Conservation (phyloP, 208 protist genomes). For the Crithidia bombi region DNA sequence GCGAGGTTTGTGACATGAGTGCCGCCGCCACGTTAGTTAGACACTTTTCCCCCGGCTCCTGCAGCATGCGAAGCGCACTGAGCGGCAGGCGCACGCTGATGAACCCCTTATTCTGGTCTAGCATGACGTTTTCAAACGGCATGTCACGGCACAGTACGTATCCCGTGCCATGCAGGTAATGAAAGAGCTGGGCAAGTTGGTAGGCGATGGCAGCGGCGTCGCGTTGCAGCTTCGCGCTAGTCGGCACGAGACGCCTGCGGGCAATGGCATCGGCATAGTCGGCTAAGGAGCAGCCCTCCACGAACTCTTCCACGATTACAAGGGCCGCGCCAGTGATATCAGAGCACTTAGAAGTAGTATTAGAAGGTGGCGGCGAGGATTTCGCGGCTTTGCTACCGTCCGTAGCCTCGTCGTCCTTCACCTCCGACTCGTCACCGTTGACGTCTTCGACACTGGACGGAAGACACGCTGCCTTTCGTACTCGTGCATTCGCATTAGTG, state of each 20-base stretch:
- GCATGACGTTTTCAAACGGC: constrained; percentile 7
- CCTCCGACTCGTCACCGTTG: background rate
- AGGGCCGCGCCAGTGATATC: constrained; percentile 1
- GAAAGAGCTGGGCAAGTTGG: constrained; percentile 23
- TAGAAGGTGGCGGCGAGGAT: background rate
- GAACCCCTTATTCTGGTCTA: constrained; percentile 21
- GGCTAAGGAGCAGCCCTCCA: constrained; percentile 29
- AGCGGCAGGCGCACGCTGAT: constrained; percentile 31
- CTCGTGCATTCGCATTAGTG: background rate
- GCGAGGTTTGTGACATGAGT: background rate
- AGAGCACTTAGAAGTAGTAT: background rate
- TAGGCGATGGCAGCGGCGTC: constrained; percentile 19
- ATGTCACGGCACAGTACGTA: constrained; percentile 22
- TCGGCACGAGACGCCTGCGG: background rate
- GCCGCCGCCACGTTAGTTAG: background rate
- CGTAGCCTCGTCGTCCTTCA: background rate
- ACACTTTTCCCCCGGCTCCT: background rate
- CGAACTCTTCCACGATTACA: constrained; percentile 27
- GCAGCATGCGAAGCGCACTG: constrained; percentile 1
- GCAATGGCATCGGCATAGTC: constrained; percentile 29
- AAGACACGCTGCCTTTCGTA: background rate
- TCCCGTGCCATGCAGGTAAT: constrained; percentile 13
- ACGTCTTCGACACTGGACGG: background rate
- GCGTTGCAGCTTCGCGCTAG: constrained; percentile 11
- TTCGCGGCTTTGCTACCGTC: background rate